A percentile compares a stretch with the other conserved stretches of the same genome.
Evolutionary conservation across 2,329 filamentous ascomycete species (phyloP).

Genomic region (Juglanconis juglandina): DNA sequence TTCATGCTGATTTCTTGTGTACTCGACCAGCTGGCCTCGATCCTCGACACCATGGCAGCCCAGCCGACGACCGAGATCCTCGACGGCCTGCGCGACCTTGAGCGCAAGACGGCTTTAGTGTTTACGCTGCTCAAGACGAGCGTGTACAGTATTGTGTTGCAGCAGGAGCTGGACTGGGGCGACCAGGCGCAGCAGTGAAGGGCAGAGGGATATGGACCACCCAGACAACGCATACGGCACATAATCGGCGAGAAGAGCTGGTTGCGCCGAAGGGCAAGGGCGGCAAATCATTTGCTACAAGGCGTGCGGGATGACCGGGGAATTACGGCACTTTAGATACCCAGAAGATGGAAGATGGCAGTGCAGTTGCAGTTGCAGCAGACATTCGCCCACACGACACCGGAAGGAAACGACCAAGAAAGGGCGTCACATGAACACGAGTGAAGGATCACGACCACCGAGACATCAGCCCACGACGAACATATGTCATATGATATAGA

Average conservation of each 20-base stretch:
- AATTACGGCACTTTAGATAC: too few species aligned
- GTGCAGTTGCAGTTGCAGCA: too few species aligned
- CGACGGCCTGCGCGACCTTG: conserved; percentile 80
- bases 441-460: background rate
- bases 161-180: conserved; percentile 87
- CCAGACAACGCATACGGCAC: background rate
- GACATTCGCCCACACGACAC: too few species aligned
- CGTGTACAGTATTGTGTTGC: conserved; percentile 96
- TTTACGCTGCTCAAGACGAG: conserved; percentile 96
- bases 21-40: conserved; percentile 50
- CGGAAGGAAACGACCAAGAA: too few species aligned
- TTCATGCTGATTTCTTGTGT: background rate
- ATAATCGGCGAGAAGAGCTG: background rate
- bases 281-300: too few species aligned
- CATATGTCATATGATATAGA: conserved; percentile 8
- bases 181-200: conserved; percentile 39
- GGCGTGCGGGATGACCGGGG: too few species aligned
- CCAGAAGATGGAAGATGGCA: too few species aligned
- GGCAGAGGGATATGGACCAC: conserved; percentile 3
- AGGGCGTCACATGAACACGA: background rate
- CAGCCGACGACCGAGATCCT: conserved; percentile 77
- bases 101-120: conserved; percentile 90
- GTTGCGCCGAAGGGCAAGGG: too few species aligned
- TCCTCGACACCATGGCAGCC: conserved; percentile 61
- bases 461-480: too few species aligned